A percentile compares a stretch with the other conserved stretches of the same genome.
Evolutionary conservation across 1,284 basidiomycete species (phyloP).

Genomic region (Puccinia novopanici): DNA sequence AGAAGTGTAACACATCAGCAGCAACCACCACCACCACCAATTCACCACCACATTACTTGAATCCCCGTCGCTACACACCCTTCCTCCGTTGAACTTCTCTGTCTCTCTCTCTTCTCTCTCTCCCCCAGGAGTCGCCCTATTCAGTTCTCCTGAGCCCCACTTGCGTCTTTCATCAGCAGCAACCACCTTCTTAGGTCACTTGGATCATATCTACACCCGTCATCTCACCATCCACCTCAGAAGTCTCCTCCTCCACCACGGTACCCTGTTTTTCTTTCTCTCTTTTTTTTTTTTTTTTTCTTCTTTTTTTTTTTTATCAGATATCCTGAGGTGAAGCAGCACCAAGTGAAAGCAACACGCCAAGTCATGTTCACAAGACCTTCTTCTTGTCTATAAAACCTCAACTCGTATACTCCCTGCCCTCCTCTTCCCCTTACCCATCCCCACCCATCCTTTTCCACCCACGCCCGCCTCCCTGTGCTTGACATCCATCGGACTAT

Average conservation of each 20-base stretch:
- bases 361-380: slow-evolving; percentile 12
- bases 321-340: background rate
- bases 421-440: background rate
- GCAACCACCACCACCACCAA: too few relatives aligned
- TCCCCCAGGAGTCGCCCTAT: too few relatives aligned
- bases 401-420: background rate
- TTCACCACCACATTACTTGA: too few relatives aligned
- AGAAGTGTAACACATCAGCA: too few relatives aligned
- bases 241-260: background rate
- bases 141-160: background rate
- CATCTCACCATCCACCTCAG: background rate
- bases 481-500: slow-evolving; percentile 18
- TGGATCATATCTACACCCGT: background rate
- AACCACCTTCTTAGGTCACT: background rate
- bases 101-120: background rate
- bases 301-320: background rate
- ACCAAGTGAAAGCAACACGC: background rate
- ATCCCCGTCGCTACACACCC: too few relatives aligned
- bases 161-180: too few relatives aligned
- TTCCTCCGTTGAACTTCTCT: too few relatives aligned
- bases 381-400: slow-evolving; percentile 18
- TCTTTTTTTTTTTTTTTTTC: too few relatives aligned
- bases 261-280: too few relatives aligned
- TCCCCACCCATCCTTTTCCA: too few relatives aligned
- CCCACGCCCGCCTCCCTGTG: background rate